Base-by-base conservation (phyloP, 176 grass and related monocot genomes). In the Musa troglodytarum region DNA sequence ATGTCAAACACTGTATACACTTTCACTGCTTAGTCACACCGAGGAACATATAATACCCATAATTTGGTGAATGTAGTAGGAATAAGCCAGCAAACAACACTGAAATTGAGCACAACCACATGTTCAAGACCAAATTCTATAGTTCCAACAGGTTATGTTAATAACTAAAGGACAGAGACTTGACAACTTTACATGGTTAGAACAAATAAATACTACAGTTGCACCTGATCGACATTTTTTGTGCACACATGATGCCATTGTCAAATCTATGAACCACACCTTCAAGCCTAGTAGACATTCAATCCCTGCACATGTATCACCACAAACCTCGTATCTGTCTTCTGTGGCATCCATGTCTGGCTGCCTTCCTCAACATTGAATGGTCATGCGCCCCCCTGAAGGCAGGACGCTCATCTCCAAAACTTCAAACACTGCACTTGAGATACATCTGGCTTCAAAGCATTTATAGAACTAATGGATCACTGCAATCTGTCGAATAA, bases 401-500 rank as follows among this genome's bases (percentile, higher is more conserved):
- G 65, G 65, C 25, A 49, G 65, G 12, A 10, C 26, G 13, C 43
- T 11, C 16, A 28, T 22, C 6, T 8, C 20, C 8, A 34, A 69
- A 23, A n/a, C 10, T 70, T 50, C 14, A n/a, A 23, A 3, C 10
- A 49, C 2, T 19, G 11, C 8, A 70, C 17, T 70, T 1, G 9
- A 50, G 34, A 61, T 28, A 43, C 11, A 70, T 43, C 24, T 69
- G 67, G 67, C 67, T 50, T 29, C 67, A n/a, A n/a, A 69, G 29
- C 34, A 50, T 69, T 50, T 17, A 12, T 65, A 24, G 55, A 58
- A 5, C 55, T 58, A 58, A 58, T 34, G 28, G 26, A 62, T 73
- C 16, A 70, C 6, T 68, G 24, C 75, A 80, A 80, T 65, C 79
- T 83, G 56, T 84, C 65, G 7, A 74, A 67, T 73, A 82, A 29